Conservation (phyloP, 345 rosid species). For the Raphanus sativus region DNA sequence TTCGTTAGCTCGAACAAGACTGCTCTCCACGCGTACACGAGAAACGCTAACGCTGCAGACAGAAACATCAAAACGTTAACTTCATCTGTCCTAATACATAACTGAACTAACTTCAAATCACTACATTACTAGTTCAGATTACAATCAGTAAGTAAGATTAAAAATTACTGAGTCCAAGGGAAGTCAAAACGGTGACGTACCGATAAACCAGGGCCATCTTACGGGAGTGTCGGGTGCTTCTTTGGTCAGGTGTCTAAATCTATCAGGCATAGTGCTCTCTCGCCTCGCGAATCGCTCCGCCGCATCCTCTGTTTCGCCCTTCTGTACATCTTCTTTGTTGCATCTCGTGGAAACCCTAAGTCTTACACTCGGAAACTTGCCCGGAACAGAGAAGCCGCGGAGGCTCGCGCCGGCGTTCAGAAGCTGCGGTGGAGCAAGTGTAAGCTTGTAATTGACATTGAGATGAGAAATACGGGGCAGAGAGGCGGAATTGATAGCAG, state of each 20-base stretch:
- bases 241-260: conserved; percentile 79
- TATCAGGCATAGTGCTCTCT: conserved; percentile 84
- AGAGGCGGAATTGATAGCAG: not conserved
- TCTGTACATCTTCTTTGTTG: conserved; percentile 30
- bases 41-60: conserved; percentile 70
- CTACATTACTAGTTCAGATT: not conserved
- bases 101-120: too few species aligned
- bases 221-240: conserved; percentile 73
- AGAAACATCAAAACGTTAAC: not conserved
- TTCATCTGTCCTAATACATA: not conserved
- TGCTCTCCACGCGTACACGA: conserved; percentile 79
- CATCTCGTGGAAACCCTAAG: conserved; percentile 42
- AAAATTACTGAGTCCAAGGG: not conserved
- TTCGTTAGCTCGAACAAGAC: conserved; percentile 77
- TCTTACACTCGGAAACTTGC: conserved; percentile 23
- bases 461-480: not conserved
- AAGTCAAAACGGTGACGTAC: conserved; percentile 42
- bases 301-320: conserved; percentile 40
- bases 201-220: conserved; percentile 85
- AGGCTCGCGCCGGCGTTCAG: not conserved
- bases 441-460: not conserved
- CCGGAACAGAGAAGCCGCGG: conserved; percentile 22
- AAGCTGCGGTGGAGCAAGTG: conserved; percentile 9
- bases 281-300: conserved; percentile 57
- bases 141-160: not conserved